Evolutionary conservation across 108 stramenopile species (phyloP).

Genomic region (Thalassiosira profunda): DNA sequence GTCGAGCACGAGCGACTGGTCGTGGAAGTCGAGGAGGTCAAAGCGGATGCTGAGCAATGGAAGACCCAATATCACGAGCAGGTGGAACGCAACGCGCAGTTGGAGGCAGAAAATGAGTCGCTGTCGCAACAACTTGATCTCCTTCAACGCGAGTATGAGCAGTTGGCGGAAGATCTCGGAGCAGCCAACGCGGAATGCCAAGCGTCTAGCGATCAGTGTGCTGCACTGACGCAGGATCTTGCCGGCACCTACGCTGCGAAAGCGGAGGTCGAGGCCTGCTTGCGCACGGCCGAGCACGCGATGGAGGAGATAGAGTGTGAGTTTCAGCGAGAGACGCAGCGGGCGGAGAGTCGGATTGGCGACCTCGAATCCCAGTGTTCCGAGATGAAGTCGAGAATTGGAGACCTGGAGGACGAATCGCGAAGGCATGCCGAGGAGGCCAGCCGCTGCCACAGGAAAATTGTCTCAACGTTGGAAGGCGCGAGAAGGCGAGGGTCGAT

Average conservation of each 20-base stretch:
- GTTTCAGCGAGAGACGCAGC: slow-evolving; percentile 9
- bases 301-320: slow-evolving; percentile 23
- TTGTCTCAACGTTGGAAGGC: slow-evolving; percentile 24
- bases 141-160: slow-evolving; percentile 6
- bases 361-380: slow-evolving; percentile 28
- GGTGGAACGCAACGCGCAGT: background rate
- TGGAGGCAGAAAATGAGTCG: slow-evolving; percentile 7
- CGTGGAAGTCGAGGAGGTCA: slow-evolving; percentile 20
- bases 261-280: slow-evolving; percentile 9
- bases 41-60: slow-evolving; percentile 8
- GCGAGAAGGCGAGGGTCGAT: slow-evolving; percentile 37
- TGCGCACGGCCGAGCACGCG: slow-evolving; percentile 25
- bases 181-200: slow-evolving; percentile 6
- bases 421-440: slow-evolving; percentile 15
- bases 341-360: background rate
- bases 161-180: slow-evolving; percentile 2
- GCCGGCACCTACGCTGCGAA: slow-evolving; percentile 13
- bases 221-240: slow-evolving; percentile 13
- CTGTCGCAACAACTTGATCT: background rate
- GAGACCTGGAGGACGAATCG: slow-evolving; percentile 13
- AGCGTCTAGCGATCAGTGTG: slow-evolving; percentile 8
- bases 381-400: background rate
- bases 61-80: slow-evolving; percentile 7
- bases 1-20: slow-evolving; percentile 25
- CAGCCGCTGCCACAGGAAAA: slow-evolving; percentile 3